These are phyloP conservation scores for Kwoniella newhampshirensis DNA, from an alignment of 768 basidiomycete genomes.

Conservation along the genomic window DNA sequence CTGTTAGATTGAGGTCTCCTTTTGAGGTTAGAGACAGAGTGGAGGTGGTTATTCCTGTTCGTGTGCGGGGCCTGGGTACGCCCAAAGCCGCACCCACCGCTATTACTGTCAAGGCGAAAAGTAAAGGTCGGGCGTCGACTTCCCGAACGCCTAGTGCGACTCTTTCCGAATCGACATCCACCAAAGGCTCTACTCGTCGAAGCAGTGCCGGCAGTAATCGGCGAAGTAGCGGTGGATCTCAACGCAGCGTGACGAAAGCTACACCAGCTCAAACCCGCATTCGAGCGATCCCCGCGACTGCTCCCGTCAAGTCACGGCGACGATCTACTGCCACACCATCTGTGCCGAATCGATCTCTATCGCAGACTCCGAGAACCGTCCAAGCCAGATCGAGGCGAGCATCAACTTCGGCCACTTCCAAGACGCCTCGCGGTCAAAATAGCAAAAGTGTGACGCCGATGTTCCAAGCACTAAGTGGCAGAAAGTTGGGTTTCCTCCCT, in stretches of 20 bases:
- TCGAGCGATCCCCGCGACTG: conserved; percentile 5
- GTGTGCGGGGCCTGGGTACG: background rate
- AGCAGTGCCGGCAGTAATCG: background rate
- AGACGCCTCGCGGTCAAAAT: conserved; percentile 3
- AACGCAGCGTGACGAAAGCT: background rate
- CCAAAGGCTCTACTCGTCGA: background rate
- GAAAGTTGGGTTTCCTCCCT: conserved; percentile 14
- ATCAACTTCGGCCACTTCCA: background rate
- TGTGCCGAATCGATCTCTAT: background rate
- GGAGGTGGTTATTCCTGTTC: conserved; percentile 12
- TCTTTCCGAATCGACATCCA: conserved; percentile 1
- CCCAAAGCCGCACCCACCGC: background rate
- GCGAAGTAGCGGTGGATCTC: background rate
- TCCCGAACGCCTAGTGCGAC: conserved; percentile 4
- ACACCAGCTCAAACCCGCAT: background rate
- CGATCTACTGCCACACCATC: background rate
- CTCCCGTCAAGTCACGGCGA: conserved; percentile 2
- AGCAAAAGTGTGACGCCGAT: conserved; percentile 14
- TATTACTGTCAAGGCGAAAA: conserved; percentile 5
- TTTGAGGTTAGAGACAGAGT: conserved; percentile 9
- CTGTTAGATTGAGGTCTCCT: background rate
- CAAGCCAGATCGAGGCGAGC: conserved; percentile 9
- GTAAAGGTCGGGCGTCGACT: conserved; percentile 3
- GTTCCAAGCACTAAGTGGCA: conserved; percentile 14
- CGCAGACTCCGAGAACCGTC: background rate